Conservation (phyloP, 2,329 filamentous ascomycete species). For the Cladosporium halotolerans region DNA sequence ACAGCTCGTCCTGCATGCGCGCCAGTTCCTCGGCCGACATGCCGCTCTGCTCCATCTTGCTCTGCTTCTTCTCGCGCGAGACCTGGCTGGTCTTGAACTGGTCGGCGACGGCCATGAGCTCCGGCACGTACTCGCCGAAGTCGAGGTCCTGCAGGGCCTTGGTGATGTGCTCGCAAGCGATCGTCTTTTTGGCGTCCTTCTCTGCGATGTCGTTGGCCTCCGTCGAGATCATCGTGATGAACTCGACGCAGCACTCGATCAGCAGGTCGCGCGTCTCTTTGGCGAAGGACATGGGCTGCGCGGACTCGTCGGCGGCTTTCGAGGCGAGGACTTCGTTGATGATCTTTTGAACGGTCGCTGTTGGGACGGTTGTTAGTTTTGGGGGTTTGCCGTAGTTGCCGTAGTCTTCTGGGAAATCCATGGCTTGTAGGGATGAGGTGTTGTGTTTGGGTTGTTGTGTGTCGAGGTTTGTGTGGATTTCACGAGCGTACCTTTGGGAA, state of each 20-base stretch:
- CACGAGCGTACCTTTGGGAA: slow-evolving; percentile 45
- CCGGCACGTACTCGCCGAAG: slow-evolving; percentile 84
- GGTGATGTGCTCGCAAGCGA: slow-evolving; percentile 95
- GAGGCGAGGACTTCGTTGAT: slow-evolving; percentile 86
- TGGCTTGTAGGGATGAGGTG: not conserved
- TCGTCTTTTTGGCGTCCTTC: slow-evolving; percentile 98
- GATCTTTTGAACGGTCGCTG: slow-evolving; percentile 71
- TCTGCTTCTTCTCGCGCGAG: slow-evolving; percentile 93
- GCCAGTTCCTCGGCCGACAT: slow-evolving; percentile 86
- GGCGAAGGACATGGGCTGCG: slow-evolving; percentile 65
- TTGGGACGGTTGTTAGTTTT: slow-evolving; percentile 3
- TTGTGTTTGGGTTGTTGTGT: not conserved
- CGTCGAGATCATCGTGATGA: slow-evolving; percentile 96
- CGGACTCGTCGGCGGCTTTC: slow-evolving; percentile 32
- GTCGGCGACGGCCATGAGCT: slow-evolving; percentile 77
- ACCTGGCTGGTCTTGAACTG: slow-evolving; percentile 92
- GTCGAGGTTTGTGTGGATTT: not conserved
- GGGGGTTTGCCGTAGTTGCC: not conserved
- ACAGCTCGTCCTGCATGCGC: slow-evolving; percentile 83
- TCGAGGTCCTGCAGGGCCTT: slow-evolving; percentile 88
- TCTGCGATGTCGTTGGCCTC: slow-evolving; percentile 99
- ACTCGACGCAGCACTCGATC: slow-evolving; percentile 98
- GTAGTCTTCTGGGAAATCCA: not conserved
- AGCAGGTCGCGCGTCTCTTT: slow-evolving; percentile 92
- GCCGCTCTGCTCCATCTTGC: slow-evolving; percentile 92